Base-by-base conservation (phyloP, 2,329 filamentous ascomycete species). In the Zopfia rhizophila region DNA sequence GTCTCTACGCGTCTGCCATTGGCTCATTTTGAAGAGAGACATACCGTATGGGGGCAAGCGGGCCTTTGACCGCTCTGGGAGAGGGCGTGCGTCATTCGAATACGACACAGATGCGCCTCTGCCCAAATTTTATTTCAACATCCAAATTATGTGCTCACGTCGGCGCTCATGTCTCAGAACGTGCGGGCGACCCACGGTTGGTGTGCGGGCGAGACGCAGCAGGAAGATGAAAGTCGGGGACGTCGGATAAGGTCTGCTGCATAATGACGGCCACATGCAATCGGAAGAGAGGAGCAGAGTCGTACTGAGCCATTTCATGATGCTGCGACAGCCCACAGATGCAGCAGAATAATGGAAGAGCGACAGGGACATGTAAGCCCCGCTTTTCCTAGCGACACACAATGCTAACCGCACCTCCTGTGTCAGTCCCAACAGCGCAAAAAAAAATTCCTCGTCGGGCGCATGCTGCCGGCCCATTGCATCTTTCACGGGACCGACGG, bases 371-470 rank as follows among this genome's bases (percentile, higher is more conserved):
- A 21, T 22, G 22, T 22, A 10, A 35, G 41, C 50, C 46, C 46
- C 46, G 46, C 42, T 53, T 47, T 42, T 38, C 35, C 13, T 38
- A 51, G 38, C 46, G 35, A 56, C 31, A 55, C 49, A 51, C 35
- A 30, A 33, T 53, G 37, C 47, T 51, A 55, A 50, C 43, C 47
- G 45, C 48, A 51, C 38, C 48, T 55, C 50, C 51, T 58, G 51
- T 53, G 50, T 58, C 47, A n/a, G 18, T 29, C 30, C 38, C 38
- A 41, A 41, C 30, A 29, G 25, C 13, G 16, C 30, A 21, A 17
- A 43, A 39, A 46, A 46, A 36, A 46, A 24, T 13, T 25, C 6
- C 30, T 21, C 23, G 23, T 37, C 42, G 27, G n/a, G 25, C 29
- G 41, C 36, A 17, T 16, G 22, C 30, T 12, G 31, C 18, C 29